Percentiles rank a stretch among this genome's conserved stretches.
These are phyloP conservation scores for Colletotrichum lini DNA, from an alignment of 2,329 filamentous ascomycete species.

Conservation along the genomic window DNA sequence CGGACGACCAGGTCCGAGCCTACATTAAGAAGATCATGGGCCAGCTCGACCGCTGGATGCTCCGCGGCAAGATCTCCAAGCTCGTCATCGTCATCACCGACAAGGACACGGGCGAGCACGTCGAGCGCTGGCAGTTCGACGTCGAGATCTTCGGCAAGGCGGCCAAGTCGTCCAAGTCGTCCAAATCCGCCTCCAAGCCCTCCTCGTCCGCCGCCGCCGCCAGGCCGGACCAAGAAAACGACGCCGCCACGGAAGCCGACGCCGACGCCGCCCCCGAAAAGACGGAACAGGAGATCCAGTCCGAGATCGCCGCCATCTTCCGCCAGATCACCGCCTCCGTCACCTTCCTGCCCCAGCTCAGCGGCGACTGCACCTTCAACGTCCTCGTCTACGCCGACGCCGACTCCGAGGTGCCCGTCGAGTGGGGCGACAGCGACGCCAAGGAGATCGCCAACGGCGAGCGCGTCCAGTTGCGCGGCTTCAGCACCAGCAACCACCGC, in stretches of 20 bases:
- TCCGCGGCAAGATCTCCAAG: constrained; percentile 95
- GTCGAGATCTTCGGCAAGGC: constrained; percentile 66
- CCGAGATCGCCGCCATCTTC: constrained; percentile 96
- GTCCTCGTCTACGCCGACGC: constrained; percentile 98
- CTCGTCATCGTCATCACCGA: constrained; percentile 96
- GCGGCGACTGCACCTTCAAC: constrained; percentile 98
- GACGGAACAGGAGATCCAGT: constrained; percentile 93
- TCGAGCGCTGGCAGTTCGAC: constrained; percentile 99
- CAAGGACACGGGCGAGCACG: constrained; percentile 96
- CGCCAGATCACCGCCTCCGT: constrained; percentile 98
- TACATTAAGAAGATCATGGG: constrained; percentile 99
- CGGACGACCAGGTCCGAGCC: constrained; percentile 97
- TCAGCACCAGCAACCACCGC: constrained; percentile 93
- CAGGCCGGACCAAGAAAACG: constrained; percentile 79
- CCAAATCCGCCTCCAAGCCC: constrained; percentile 49
- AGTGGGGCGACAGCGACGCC: constrained; percentile 98
- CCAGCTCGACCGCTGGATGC: constrained; percentile 98
- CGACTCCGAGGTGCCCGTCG: constrained; percentile 94
- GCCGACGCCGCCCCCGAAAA: constrained; percentile 72
- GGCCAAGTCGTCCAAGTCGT: constrained; percentile 7
- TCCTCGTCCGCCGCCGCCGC: constrained; percentile 66
- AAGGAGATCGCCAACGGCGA: constrained; percentile 97
- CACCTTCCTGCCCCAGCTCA: constrained; percentile 94
- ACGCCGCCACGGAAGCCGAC: constrained; percentile 44
- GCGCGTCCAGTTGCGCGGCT: constrained; percentile 94